Base-by-base conservation (phyloP, 2,329 filamentous ascomycete species). In the Ascochyta pisi region DNA sequence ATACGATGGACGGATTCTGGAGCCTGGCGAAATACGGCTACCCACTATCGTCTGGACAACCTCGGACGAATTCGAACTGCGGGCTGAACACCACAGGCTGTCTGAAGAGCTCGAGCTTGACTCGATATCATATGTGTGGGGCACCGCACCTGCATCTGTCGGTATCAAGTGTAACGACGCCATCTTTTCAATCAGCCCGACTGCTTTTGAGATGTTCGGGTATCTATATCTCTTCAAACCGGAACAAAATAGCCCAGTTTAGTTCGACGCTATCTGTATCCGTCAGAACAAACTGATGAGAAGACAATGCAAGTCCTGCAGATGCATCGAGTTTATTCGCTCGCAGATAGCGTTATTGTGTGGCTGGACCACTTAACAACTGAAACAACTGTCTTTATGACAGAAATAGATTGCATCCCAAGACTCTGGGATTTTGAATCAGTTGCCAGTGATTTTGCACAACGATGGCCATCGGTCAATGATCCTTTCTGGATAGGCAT, bases 111-210 rank as follows among this genome's bases (percentile, higher is more conserved):
- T 45, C 12, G 19, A 56, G 6, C 56, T 49, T 16, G 48, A 59
- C 15, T 48, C 57, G 2, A 34, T 59, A 12, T 56, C 52, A 0
- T 53, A 59, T 12, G 48, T 52, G 1, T 55, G 57, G 51, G 57
- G 57, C 15, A 49, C 39, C 4, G 43, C 39, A 4, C 39, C 48
- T 15, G 48, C 39, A 3, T 46, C 51, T 6, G 16, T 52, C 6
- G 3, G 7, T 7, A 34, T 53, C 3, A 37, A 23, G 34, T 52
- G 51, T 33, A 59, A 59, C 19, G 29, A 27, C n/a, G 19, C 41
- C 1, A 24, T 19, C 3, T 19, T 55, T 13, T 22, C 16, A 2
- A 29, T 56, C 12, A 53, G 49, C 2, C 35, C 43, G 6, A 53
- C 16, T 6, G 39, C 31, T 1, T 42, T 33, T 10, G 48, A 53